Percentiles rank a stretch among this genome's conserved stretches.
These are phyloP conservation scores for Globisporangium megalacanthum DNA, from an alignment of 352 stramenopile species.

Conservation along the genomic window DNA sequence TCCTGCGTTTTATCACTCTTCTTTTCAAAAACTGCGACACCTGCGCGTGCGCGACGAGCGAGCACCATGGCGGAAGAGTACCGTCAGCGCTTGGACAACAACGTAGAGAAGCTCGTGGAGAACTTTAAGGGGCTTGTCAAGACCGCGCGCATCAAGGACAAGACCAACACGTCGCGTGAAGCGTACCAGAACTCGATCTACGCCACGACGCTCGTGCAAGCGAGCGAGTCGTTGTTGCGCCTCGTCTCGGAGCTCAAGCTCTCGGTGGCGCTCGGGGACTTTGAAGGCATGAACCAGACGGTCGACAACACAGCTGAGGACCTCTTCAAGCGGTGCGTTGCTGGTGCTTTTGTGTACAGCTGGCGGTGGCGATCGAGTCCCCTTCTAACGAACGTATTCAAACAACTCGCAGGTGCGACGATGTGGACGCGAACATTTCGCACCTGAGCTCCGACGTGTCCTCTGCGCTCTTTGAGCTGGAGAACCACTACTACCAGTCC, in stretches of 20 bases:
- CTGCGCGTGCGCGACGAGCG: too few relatives aligned
- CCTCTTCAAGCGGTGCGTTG: slow-evolving; percentile 49
- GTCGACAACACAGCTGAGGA: slow-evolving; percentile 67
- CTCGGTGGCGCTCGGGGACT: slow-evolving; percentile 69
- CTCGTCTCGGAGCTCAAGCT: slow-evolving; percentile 82
- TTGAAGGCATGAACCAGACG: slow-evolving; percentile 85
- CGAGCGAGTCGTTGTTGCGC: slow-evolving; percentile 75
- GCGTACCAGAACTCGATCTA: slow-evolving; percentile 81
- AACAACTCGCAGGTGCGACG: slow-evolving; percentile 55
- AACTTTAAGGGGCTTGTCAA: slow-evolving; percentile 85
- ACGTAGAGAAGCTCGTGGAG: slow-evolving; percentile 85
- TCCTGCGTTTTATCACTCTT: too few relatives aligned
- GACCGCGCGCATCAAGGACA: slow-evolving; percentile 78
- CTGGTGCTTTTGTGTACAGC: too few relatives aligned
- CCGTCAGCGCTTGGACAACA: slow-evolving; percentile 80
- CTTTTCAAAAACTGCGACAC: too few relatives aligned
- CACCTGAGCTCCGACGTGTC: slow-evolving; percentile 77
- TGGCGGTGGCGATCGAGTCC: too few relatives aligned
- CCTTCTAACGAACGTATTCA: too few relatives aligned
- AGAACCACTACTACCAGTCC: slow-evolving; percentile 83
- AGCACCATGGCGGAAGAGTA: slow-evolving; percentile 88
- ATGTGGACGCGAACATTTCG: slow-evolving; percentile 71
- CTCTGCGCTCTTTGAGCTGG: slow-evolving; percentile 74
- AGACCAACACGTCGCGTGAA: slow-evolving; percentile 73
- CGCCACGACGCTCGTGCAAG: slow-evolving; percentile 73